Evolutionary conservation across 2,329 filamentous ascomycete species (phyloP).

Genomic region (Fusarium nanum): DNA sequence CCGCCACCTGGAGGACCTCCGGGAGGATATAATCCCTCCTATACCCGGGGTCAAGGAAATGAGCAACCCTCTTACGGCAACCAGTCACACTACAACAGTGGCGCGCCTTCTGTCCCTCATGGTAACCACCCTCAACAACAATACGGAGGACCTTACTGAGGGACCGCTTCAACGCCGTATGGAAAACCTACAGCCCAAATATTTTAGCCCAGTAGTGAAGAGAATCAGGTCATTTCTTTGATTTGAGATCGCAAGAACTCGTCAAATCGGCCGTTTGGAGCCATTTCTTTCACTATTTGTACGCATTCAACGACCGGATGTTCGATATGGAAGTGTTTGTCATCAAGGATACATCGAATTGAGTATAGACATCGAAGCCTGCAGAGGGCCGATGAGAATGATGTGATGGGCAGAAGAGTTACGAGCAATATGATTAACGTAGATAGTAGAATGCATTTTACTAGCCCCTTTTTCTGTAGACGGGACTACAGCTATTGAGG

Average conservation of each 20-base stretch:
- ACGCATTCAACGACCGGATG: constrained; percentile 20
- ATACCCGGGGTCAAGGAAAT: constrained; percentile 44
- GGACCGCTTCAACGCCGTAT: background rate
- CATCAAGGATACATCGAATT: constrained; percentile 17
- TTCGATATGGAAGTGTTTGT: constrained; percentile 22
- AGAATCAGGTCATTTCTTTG: constrained; percentile 6
- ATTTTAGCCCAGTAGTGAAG: constrained; percentile 8
- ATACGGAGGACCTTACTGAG: constrained; percentile 44
- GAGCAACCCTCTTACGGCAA: constrained; percentile 47
- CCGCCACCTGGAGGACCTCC: constrained; percentile 38
- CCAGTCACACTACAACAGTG: constrained; percentile 45
- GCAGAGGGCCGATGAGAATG: constrained; percentile 29
- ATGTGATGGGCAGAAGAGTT: constrained; percentile 35
- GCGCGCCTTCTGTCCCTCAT: constrained; percentile 46
- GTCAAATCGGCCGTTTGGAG: constrained; percentile 16
- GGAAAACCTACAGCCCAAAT: constrained; percentile 4
- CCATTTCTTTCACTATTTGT: constrained; percentile 22
- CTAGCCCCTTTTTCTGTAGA: constrained; percentile 26
- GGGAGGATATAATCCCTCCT: constrained; percentile 48
- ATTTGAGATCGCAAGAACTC: constrained; percentile 32
- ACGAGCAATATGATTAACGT: constrained; percentile 42
- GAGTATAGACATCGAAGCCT: constrained; percentile 32
- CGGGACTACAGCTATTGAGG: constrained; percentile 28
- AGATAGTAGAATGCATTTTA: constrained; percentile 48
- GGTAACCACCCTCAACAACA: constrained; percentile 51